phyloP scores from a whole-genome alignment of 2,329 filamentous ascomycete genomes.

The Helotiales sp. region DNA sequence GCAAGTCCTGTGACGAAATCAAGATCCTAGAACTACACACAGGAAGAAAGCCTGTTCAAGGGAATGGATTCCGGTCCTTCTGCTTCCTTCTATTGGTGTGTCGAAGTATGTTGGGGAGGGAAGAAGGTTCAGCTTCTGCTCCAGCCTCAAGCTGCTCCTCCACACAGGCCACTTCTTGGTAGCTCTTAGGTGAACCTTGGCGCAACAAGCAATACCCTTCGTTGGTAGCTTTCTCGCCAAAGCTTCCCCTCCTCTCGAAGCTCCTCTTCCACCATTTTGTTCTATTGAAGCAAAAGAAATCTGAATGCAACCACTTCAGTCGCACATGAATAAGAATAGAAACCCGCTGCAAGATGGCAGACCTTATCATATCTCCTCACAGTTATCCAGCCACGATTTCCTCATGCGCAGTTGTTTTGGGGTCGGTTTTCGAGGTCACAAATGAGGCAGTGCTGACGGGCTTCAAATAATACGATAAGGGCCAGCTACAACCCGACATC shows the following conservation, averaged over 20 bases:
- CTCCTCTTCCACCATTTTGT: not conserved
- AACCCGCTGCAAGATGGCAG: not conserved
- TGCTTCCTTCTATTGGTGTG: not conserved
- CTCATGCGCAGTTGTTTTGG: conserved; percentile 1
- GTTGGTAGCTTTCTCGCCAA: conserved; percentile 2
- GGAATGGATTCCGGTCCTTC: too few relatives aligned
- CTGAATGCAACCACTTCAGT: not conserved
- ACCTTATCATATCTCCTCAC: not conserved
- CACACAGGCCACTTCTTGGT: not conserved
- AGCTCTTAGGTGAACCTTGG: not conserved
- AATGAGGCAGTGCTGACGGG: conserved; percentile 5
- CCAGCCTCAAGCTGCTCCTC: conserved; percentile 9
- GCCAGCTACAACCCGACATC: conserved; percentile 2
- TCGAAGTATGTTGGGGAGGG: too few relatives aligned
- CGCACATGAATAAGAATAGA: not conserved
- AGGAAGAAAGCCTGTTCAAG: not conserved
- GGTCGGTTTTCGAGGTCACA: not conserved
- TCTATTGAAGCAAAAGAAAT: not conserved
- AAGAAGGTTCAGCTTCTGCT: not conserved
- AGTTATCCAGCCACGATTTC: not conserved
- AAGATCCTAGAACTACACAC: not conserved
- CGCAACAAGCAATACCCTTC: conserved; percentile 4
- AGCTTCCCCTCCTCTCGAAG: not conserved
- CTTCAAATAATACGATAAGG: not conserved
- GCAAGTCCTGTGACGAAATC: not conserved